These are phyloP conservation scores for Xylaria sp. DNA, from an alignment of 2,329 filamentous ascomycete genomes.

Conservation along the genomic window DNA sequence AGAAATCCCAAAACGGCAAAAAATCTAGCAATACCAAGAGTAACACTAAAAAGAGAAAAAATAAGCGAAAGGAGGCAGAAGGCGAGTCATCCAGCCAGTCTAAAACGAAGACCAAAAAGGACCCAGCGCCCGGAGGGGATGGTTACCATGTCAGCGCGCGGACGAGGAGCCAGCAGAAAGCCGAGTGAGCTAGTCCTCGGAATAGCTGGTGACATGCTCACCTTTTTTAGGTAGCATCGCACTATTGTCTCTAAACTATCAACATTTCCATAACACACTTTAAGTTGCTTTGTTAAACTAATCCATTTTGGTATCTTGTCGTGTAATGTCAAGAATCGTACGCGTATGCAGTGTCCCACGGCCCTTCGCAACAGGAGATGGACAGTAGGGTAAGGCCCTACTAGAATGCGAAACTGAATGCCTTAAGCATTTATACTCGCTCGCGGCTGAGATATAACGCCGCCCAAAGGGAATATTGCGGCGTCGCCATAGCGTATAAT, in stretches of 20 bases:
- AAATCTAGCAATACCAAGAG: slow-evolving; percentile 9
- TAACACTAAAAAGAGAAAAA: not conserved
- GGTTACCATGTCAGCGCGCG: slow-evolving; percentile 32
- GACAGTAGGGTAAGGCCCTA: no score
- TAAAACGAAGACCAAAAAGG: slow-evolving; percentile 21
- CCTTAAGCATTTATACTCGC: no score
- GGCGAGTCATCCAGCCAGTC: slow-evolving; percentile 19
- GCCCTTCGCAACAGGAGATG: no score
- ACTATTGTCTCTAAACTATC: no score
- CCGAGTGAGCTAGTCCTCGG: not conserved
- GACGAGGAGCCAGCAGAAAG: slow-evolving; percentile 32
- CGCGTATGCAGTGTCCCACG: no score
- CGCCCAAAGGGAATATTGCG: no score
- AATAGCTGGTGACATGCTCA: not conserved
- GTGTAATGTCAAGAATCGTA: no score
- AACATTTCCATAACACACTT: no score
- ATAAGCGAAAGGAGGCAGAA: slow-evolving; percentile 10
- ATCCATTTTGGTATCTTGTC: not conserved
- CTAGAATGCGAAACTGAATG: no score
- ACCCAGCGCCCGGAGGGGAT: slow-evolving; percentile 24
- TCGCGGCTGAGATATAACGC: no score
- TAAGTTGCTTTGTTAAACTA: not conserved
- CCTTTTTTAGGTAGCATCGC: not conserved
- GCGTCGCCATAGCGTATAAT: not conserved
- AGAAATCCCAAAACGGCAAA: slow-evolving; percentile 7